A percentile compares a stretch with the other conserved stretches of the same genome.
Conservation (phyloP, 2,329 filamentous ascomycete species). For the Fusarium napiforme region DNA sequence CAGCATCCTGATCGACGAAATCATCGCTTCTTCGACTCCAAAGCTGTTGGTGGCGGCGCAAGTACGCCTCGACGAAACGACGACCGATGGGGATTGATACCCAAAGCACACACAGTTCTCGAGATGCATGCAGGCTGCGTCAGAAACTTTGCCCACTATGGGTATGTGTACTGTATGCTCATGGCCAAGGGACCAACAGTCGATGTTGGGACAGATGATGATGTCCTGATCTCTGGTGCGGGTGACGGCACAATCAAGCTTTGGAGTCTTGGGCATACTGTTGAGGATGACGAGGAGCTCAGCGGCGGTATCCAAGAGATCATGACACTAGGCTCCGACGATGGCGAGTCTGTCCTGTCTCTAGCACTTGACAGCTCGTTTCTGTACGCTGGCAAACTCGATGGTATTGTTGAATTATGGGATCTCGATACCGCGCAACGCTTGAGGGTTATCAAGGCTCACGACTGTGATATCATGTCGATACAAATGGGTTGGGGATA, state of each 20-base stretch:
- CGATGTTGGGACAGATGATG: conserved; percentile 76
- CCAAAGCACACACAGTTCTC: conserved; percentile 66
- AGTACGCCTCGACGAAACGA: conserved; percentile 78
- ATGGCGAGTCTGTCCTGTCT: conserved; percentile 75
- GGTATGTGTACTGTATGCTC: conserved; percentile 97
- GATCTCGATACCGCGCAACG: conserved; percentile 94
- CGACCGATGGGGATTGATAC: conserved; percentile 66
- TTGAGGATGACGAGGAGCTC: conserved; percentile 55
- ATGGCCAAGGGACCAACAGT: conserved; percentile 76
- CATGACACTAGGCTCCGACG: conserved; percentile 70
- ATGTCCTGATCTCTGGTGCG: conserved; percentile 88
- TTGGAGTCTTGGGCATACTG: conserved; percentile 74
- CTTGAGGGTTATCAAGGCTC: conserved; percentile 84
- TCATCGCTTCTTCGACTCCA: conserved; percentile 93
- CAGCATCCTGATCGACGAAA: conserved; percentile 80
- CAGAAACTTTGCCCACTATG: conserved; percentile 90
- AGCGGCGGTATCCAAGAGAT: conserved; percentile 74
- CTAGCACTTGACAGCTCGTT: conserved; percentile 90
- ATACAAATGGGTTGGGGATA: conserved; percentile 87
- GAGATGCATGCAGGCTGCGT: conserved; percentile 87
- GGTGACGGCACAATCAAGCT: conserved; percentile 95
- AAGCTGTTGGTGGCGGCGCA: conserved; percentile 80
- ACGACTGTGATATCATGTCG: conserved; percentile 85
- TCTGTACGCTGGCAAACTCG: conserved; percentile 87
- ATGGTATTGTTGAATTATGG: conserved; percentile 94